Percentiles rank a stretch among this genome's conserved stretches.
phyloP scores from a whole-genome alignment of 208 protist genomes.

The Leishmania aethiopica region DNA sequence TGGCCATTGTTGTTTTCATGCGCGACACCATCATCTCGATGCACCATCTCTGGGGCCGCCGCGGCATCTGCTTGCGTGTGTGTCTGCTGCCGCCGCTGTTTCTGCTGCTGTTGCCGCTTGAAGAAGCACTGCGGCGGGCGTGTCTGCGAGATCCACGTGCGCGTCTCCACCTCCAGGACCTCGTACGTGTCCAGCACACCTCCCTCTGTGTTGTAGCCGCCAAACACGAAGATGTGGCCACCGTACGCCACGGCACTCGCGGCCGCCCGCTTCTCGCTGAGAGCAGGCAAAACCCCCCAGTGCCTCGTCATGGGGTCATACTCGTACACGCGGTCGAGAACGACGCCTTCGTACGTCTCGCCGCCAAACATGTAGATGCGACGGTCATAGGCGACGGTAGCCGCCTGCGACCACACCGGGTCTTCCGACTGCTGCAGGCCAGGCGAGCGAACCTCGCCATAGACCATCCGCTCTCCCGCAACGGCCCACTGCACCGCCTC shows the following conservation, averaged over 20 bases:
- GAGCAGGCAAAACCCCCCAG: constrained; percentile 36
- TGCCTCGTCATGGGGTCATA: constrained; percentile 43
- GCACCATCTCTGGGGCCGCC: neutral
- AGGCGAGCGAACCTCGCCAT: constrained; percentile 41
- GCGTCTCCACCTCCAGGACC: constrained; percentile 37
- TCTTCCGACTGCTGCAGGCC: constrained; percentile 35
- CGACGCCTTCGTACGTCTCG: constrained; percentile 47
- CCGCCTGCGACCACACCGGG: constrained; percentile 42
- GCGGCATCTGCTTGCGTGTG: neutral
- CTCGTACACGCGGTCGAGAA: constrained; percentile 41
- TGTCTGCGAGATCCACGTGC: constrained; percentile 29
- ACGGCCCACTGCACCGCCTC: constrained; percentile 37
- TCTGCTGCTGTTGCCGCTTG: neutral
- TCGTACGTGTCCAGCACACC: constrained; percentile 52
- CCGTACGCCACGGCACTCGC: constrained; percentile 31
- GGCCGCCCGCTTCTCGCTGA: constrained; percentile 37
- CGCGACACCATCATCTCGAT: neutral
- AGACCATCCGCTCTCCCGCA: constrained; percentile 32
- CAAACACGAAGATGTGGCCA: constrained; percentile 47
- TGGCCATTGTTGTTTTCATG: neutral
- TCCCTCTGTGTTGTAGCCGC: constrained; percentile 42
- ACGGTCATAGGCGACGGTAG: constrained; percentile 38
- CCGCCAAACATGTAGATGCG: constrained; percentile 57
- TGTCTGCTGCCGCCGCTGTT: neutral
- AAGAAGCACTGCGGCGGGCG: constrained; percentile 18